Conservation (phyloP, 1,139 yeast genomes). For the Taphrina communis region DNA sequence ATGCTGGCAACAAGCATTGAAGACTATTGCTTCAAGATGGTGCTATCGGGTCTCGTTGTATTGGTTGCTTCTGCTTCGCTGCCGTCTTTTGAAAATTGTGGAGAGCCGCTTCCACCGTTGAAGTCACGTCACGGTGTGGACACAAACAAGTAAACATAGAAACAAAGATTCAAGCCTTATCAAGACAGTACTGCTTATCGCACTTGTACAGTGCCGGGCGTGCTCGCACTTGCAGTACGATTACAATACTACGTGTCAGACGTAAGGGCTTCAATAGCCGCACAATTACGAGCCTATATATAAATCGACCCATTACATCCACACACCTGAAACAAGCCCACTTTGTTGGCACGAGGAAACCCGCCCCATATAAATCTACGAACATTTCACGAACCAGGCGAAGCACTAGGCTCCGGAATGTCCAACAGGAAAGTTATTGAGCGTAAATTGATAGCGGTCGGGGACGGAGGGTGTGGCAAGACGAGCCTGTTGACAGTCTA, state of each 20-base stretch:
- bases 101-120: slow-evolving; percentile 4
- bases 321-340: slow-evolving; percentile 6
- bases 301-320: neutral
- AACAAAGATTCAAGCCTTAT: neutral
- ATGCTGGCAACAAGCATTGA: too few relatives aligned
- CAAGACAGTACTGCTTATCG: neutral
- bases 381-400: neutral
- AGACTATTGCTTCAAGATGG: too few relatives aligned
- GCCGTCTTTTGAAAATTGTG: slow-evolving; percentile 2
- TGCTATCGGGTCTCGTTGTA: too few relatives aligned
- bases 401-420: neutral
- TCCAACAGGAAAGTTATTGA: slow-evolving; percentile 30
- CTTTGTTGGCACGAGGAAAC: neutral
- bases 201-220: neutral
- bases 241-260: too few relatives aligned
- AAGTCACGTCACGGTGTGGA: slow-evolving; percentile 11
- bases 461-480: slow-evolving; percentile 95
- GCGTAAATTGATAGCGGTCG: slow-evolving; percentile 80
- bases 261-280: neutral
- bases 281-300: neutral
- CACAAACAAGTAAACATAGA: neutral
- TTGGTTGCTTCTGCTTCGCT: neutral
- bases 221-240: neutral
- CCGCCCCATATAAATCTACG: slow-evolving; percentile 3
- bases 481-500: slow-evolving; percentile 82